phyloP scores from a whole-genome alignment of 495 filamentous ascomycete species.

The Neurospora sp. region DNA sequence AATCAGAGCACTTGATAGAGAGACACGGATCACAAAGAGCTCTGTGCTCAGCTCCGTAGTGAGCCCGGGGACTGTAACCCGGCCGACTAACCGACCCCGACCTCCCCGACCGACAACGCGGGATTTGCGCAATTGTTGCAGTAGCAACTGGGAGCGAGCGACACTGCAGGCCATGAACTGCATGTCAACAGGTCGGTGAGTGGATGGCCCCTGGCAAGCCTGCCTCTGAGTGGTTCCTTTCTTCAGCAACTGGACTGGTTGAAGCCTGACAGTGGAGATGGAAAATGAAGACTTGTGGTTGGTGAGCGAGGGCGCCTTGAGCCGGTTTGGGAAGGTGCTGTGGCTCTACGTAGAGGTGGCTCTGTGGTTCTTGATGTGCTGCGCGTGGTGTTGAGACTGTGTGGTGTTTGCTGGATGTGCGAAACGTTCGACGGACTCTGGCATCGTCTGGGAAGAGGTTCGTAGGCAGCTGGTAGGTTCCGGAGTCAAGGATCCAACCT shows the following conservation, averaged over 20 bases:
- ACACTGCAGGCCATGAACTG: neutral
- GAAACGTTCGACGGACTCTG: neutral
- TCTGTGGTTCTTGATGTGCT: neutral
- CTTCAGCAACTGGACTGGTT: neutral
- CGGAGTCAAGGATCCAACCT: neutral
- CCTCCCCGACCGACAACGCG: neutral
- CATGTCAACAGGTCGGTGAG: slow-evolving; percentile 1
- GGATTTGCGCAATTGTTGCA: neutral
- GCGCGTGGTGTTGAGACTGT: neutral
- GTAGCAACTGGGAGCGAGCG: neutral
- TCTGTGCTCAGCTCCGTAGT: neutral
- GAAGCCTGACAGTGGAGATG: neutral
- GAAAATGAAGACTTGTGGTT: neutral
- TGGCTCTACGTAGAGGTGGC: neutral
- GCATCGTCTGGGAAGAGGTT: neutral
- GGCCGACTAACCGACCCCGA: neutral
- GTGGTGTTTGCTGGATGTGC: neutral
- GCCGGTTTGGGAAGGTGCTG: neutral
- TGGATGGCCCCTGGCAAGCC: neutral
- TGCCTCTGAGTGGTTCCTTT: neutral
- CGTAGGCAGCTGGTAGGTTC: neutral
- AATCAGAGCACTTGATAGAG: neutral
- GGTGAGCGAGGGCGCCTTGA: neutral
- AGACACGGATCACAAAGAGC: neutral
- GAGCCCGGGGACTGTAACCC: neutral